Base-by-base conservation (phyloP, 176 grass and related monocot species). In the Pharus latifolius region DNA sequence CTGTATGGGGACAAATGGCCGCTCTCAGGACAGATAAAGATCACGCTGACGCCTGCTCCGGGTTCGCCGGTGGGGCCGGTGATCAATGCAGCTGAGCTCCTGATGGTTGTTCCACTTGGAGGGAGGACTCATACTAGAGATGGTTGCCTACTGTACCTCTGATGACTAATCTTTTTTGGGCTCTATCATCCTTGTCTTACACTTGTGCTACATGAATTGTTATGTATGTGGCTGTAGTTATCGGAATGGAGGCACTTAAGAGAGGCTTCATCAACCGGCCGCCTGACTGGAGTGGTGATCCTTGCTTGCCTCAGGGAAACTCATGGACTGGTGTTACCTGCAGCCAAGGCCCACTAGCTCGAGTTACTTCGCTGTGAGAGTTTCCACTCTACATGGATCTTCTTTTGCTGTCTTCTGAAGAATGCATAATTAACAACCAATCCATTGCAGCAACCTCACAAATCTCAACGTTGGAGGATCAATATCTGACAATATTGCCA, bases 81-180 rank as follows among this genome's bases (percentile, higher is more conserved):
- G 67, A 93, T 98, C 78, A 98, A 99, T 52, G 95, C 87, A 16
- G 95, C 83, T 0, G 95, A 99, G 63, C 23, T 99, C 40, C 62
- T 83, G 51, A 88, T 94, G 87, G 51, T 94, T 14, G 79, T 99
- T 15, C 90, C 87, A 4, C 82, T 94, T 45, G 87, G 72, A 23
- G 73, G 84, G 45, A 99, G 87, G 71, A 94, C 95, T 1, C 90
- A 80, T 66, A 77, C 90, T 27, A 99, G 83, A 97, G 94, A 97
- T 49, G 89, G 94, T 92, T 90, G 63, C 29, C 12, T 74, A 0
- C 5, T 27, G 14, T 24, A 26, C 7, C 13, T 61, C 14, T 5
- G 50, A 33, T 72, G 18, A n/a, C 31, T 25, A n/a, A 51, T 70
- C 35, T 5, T 4, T 38, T n/a, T n/a, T n/a, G n/a, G n/a, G n/a